These are phyloP conservation scores for Globisporangium paddicum DNA, from an alignment of 352 stramenopile species.

Conservation along the genomic window DNA sequence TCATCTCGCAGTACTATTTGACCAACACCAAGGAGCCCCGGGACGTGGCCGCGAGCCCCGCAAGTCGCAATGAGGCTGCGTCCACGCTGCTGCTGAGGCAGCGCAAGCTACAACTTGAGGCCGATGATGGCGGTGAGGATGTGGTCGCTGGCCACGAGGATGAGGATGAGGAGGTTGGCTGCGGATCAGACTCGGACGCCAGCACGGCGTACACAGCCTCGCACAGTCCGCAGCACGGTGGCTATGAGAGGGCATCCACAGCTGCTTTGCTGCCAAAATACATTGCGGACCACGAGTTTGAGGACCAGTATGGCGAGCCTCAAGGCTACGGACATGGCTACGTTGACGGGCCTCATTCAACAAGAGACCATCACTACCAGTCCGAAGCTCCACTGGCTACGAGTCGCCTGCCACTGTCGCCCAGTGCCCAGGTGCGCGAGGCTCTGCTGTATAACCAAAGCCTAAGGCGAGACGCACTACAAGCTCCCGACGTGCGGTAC, in stretches of 20 bases:
- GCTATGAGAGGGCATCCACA: not conserved
- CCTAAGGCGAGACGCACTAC: not conserved
- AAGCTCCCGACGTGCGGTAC: not conserved
- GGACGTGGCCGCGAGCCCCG: conserved; percentile 9
- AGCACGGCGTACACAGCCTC: conserved; percentile 3
- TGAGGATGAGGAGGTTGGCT: conserved; percentile 6
- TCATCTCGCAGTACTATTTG: conserved; percentile 58
- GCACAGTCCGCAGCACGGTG: not conserved
- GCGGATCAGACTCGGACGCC: conserved; percentile 13
- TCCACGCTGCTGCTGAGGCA: conserved; percentile 33
- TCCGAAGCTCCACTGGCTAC: not conserved
- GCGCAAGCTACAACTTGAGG: conserved; percentile 11
- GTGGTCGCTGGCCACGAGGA: conserved; percentile 17
- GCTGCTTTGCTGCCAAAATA: not conserved
- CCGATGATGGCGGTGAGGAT: conserved; percentile 17
- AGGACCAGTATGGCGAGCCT: not conserved
- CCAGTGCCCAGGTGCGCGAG: conserved; percentile 52
- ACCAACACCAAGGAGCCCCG: conserved; percentile 25
- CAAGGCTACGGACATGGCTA: not conserved
- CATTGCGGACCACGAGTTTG: not conserved
- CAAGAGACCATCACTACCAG: not conserved
- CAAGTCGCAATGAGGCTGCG: conserved; percentile 37
- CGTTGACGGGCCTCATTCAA: not conserved
- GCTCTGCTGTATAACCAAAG: conserved; percentile 36
- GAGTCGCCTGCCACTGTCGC: conserved; percentile 31